Base-by-base conservation (phyloP, 1,284 basidiomycete species). In the Exobasidium cylindrosporum region DNA sequence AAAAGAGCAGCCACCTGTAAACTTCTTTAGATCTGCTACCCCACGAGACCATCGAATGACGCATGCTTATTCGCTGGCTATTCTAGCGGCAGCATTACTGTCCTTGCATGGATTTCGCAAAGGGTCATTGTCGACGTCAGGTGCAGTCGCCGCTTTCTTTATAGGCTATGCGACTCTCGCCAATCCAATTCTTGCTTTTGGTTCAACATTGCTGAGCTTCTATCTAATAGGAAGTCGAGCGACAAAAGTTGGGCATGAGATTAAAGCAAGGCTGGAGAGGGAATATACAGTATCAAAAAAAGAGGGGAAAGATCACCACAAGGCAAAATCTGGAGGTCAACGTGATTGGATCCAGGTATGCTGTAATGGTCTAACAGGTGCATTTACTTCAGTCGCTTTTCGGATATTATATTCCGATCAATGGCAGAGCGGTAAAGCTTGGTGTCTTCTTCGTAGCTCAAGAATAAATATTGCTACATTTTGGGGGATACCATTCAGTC, bases 241-340 rank as follows among this genome's bases (percentile, higher is more conserved):
- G 0, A 96, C 93, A 4, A 93, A 92, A 84, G 80, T 83, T 73
- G 84, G 84, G 65, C 81, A 82, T 0, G 62, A 71, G 0, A 52
- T 81, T 57, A 97, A 97, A 79, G 86, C 86, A 1, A 82, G 82
- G 62, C 83, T 94, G 28, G 94, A 97, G 78, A 89, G 89, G 54
- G 89, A 68, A 52, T 17, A 21, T n/a, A 17, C 43, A 1, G 23
- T 1, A 11, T 14, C n/a, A 2, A 28, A n/a, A 31, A 44, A 57
- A 28, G 46, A 26, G 46, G 24, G 59, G 17, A 61, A 66, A 10
- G 26, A 45, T n/a, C 43, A 44, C 32, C 65, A 68, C 53, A 68
- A 67, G 54, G 62, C 68, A 45, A 53, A 53, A 5, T 47, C 58
- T 1, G 61, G 61, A 4, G 74, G 74, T 7, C 68, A 71, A 43